These are phyloP conservation scores for Rhynchospora tenuis DNA, from an alignment of 176 grass and related monocot genomes.

Conservation along the genomic window DNA sequence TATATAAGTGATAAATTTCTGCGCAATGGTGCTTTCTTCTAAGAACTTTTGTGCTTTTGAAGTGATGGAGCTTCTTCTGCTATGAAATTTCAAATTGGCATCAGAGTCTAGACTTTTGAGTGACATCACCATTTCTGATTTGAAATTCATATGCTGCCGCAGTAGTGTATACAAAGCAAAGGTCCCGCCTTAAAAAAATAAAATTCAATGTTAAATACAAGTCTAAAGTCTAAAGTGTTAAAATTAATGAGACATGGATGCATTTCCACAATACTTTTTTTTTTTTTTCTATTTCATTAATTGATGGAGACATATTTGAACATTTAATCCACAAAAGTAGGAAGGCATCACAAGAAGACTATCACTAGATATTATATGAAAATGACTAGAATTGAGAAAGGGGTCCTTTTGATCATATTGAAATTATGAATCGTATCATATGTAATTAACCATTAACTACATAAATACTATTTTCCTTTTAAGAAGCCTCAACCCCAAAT, in stretches of 20 bases:
- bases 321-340: background rate
- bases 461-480: background rate
- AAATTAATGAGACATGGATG: background rate
- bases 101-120: conserved; percentile 46
- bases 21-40: conserved; percentile 39
- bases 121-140: conserved; percentile 50
- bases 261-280: background rate
- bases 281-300: background rate
- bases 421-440: background rate
- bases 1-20: conserved; percentile 52
- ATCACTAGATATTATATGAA: background rate
- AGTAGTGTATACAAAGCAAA: conserved; percentile 77
- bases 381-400: background rate
- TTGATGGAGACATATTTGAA: background rate
- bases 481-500: background rate
- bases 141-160: conserved; percentile 70
- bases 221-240: background rate
- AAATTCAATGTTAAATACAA: background rate
- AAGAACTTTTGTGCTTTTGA: conserved; percentile 40
- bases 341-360: background rate
- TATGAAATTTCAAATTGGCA: conserved; percentile 49
- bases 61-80: conserved; percentile 31
- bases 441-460: background rate
- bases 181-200: conserved; percentile 46
- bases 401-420: background rate